phyloP scores from a whole-genome alignment of 495 filamentous ascomycete genomes.

The Trypethelium eluteriae region DNA sequence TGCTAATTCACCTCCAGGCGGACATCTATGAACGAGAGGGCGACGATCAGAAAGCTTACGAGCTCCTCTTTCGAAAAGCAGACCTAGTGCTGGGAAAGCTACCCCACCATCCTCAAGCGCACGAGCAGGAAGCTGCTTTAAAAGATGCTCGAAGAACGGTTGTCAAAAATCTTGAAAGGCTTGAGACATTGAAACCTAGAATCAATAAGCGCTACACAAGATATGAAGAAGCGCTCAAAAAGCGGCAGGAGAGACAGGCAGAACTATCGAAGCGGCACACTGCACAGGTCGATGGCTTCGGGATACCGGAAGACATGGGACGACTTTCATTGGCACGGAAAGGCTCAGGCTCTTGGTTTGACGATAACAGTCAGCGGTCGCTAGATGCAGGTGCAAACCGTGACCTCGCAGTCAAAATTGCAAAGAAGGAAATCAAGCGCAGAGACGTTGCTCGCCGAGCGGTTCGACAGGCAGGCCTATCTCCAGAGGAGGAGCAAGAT shows the following conservation, averaged over 20 bases:
- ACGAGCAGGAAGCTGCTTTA: constrained; percentile 43
- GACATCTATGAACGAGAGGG: constrained; percentile 76
- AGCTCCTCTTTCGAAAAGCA: constrained; percentile 76
- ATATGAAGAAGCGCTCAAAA: constrained; percentile 48
- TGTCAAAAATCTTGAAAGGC: constrained; percentile 44
- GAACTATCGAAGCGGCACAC: constrained; percentile 26
- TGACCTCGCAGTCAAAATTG: constrained; percentile 70
- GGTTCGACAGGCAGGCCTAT: constrained; percentile 47
- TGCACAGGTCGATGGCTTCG: not conserved
- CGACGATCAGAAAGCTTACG: constrained; percentile 77
- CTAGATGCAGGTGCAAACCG: constrained; percentile 64
- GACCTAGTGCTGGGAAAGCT: constrained; percentile 47
- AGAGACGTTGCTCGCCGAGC: constrained; percentile 53
- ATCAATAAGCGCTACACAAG: constrained; percentile 59
- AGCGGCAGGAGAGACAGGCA: constrained; percentile 25
- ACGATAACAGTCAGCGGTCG: constrained; percentile 16
- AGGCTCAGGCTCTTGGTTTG: not conserved
- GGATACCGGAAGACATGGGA: constrained; percentile 4
- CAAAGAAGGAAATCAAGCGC: constrained; percentile 63
- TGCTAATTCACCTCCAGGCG: constrained; percentile 42
- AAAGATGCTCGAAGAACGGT: constrained; percentile 48
- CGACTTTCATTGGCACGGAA: not conserved
- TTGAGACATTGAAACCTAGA: constrained; percentile 60
- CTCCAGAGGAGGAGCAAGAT: constrained; percentile 47
- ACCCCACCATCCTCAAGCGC: constrained; percentile 39